Evolutionary conservation across 2,329 filamentous ascomycete genomes (phyloP).

Genomic region (Colletotrichum tropicicola): DNA sequence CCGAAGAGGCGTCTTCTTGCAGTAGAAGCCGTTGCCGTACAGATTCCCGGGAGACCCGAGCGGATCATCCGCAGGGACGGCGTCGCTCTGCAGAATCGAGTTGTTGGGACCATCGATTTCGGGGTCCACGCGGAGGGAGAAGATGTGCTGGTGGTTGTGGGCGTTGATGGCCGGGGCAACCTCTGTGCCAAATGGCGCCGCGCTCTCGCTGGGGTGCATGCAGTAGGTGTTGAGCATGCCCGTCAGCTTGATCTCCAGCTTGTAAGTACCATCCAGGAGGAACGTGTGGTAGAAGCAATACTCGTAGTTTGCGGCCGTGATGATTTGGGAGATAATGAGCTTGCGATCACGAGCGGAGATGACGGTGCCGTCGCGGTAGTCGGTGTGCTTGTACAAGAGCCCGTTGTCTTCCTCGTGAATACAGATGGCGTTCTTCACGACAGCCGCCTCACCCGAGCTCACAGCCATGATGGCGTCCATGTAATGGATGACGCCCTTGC

Average conservation of each 20-base stretch:
- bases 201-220: slow-evolving; percentile 46
- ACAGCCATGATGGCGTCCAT: slow-evolving; percentile 67
- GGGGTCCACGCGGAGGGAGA: slow-evolving; percentile 50
- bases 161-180: slow-evolving; percentile 61
- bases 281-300: slow-evolving; percentile 62
- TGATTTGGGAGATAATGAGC: slow-evolving; percentile 76
- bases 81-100: slow-evolving; percentile 76
- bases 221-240: slow-evolving; percentile 53
- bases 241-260: slow-evolving; percentile 62
- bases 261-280: slow-evolving; percentile 72
- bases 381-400: slow-evolving; percentile 79
- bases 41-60: slow-evolving; percentile 75
- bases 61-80: slow-evolving; percentile 65
- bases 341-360: slow-evolving; percentile 79
- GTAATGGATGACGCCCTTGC: slow-evolving; percentile 76
- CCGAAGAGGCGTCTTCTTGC: slow-evolving; percentile 37
- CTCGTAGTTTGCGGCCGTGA: slow-evolving; percentile 81
- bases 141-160: slow-evolving; percentile 67
- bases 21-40: slow-evolving; percentile 78
- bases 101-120: slow-evolving; percentile 61
- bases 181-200: slow-evolving; percentile 55
- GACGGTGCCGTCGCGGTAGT: slow-evolving; percentile 76
- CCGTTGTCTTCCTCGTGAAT: slow-evolving; percentile 81
- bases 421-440: slow-evolving; percentile 80
- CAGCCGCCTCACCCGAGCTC: slow-evolving; percentile 71